A percentile compares a stretch with the other conserved stretches of the same genome.
phyloP scores from a whole-genome alignment of 2,329 filamentous ascomycete genomes.

The Penicillium nordicum region DNA sequence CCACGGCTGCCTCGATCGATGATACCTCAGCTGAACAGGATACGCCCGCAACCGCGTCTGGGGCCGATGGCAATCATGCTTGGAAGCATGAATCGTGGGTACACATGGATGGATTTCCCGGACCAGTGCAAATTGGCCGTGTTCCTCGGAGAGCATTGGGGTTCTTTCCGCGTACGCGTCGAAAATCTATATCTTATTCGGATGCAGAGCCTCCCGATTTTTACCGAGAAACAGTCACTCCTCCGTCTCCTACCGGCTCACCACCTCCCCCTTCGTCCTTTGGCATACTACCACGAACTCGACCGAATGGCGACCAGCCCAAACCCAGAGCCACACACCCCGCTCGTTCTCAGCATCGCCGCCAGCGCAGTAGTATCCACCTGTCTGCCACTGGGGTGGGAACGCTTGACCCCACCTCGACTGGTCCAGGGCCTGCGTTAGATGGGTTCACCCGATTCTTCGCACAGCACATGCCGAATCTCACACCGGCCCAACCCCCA shows the following conservation, averaged over 20 bases:
- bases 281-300: slow-evolving; percentile 26
- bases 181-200: slow-evolving; percentile 69
- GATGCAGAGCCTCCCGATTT: slow-evolving; percentile 51
- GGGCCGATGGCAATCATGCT: slow-evolving; percentile 58
- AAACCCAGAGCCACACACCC: slow-evolving; percentile 26
- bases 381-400: slow-evolving; percentile 86
- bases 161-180: slow-evolving; percentile 85
- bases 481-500: slow-evolving; percentile 63
- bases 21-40: slow-evolving; percentile 5
- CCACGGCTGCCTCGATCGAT: slow-evolving; percentile 11
- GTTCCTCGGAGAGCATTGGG: slow-evolving; percentile 76
- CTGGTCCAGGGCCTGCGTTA: slow-evolving; percentile 66
- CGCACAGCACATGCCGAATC: slow-evolving; percentile 74
- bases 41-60: slow-evolving; percentile 23
- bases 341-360: slow-evolving; percentile 35
- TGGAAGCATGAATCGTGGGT: slow-evolving; percentile 94
- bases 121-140: slow-evolving; percentile 79
- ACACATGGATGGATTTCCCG: slow-evolving; percentile 65
- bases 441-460: slow-evolving; percentile 83
- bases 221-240: slow-evolving; percentile 30
- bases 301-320: slow-evolving; percentile 30
- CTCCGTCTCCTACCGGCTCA: slow-evolving; percentile 26
- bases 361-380: slow-evolving; percentile 50
- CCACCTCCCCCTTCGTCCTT: slow-evolving; percentile 28
- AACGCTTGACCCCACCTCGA: slow-evolving; percentile 61